Evolutionary conservation across 441 rosid species (phyloP).

Genomic region (Sinapis alba): DNA sequence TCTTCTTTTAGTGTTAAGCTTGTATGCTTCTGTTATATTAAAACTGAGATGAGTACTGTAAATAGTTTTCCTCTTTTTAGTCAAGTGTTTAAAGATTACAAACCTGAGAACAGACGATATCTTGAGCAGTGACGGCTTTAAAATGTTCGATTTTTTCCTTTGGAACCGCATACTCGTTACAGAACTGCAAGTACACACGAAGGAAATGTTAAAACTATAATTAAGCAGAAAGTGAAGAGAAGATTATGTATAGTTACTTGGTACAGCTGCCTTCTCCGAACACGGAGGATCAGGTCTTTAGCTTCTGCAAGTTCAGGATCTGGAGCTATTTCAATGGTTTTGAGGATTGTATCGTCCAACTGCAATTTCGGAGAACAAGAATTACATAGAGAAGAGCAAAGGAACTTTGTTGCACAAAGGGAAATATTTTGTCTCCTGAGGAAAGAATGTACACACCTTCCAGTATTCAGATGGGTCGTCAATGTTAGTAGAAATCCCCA

Average conservation of each 20-base stretch:
- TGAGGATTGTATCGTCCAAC: constrained; percentile 87
- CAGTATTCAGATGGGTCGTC: constrained; percentile 78
- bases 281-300: constrained; percentile 71
- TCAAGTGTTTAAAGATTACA: not conserved
- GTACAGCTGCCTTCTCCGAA: constrained; percentile 82
- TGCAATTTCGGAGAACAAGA: constrained; percentile 39
- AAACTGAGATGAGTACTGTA: constrained; percentile 9
- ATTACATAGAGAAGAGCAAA: not conserved
- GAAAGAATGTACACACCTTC: constrained; percentile 56
- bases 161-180: constrained; percentile 94
- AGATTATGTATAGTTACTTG: constrained; percentile 50
- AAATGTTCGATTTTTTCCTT: constrained; percentile 80
- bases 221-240: not conserved
- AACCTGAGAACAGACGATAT: constrained; percentile 94
- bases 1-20: constrained; percentile 70
- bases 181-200: constrained; percentile 60
- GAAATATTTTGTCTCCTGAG: not conserved
- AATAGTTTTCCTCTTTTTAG: not conserved
- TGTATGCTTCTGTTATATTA: constrained; percentile 57
- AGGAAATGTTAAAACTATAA: not conserved
- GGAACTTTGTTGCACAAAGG: not conserved
- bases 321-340: constrained; percentile 79
- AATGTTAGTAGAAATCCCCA: constrained; percentile 64
- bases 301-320: constrained; percentile 71
- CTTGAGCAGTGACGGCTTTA: constrained; percentile 80